Percentiles rank a stretch among this genome's conserved stretches.
These are phyloP conservation scores for Botrytis aclada DNA, from an alignment of 2,329 filamentous ascomycete species.

Conservation along the genomic window DNA sequence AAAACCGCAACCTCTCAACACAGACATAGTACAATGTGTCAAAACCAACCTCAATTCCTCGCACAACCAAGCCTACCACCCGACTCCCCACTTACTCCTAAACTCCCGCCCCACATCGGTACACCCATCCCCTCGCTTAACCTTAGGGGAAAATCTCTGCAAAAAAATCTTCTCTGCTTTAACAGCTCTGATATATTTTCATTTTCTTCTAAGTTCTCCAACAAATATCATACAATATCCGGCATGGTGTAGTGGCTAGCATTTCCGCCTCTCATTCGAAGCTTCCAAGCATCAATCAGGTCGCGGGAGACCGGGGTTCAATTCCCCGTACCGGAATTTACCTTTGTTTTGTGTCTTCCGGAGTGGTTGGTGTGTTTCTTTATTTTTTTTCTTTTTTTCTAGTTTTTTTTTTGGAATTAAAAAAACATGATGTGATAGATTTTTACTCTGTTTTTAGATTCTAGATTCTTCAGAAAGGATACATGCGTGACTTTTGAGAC, in stretches of 20 bases:
- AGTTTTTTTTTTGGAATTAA: not conserved
- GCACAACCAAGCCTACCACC: not conserved
- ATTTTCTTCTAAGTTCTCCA: fast-evolving
- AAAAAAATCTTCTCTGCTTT: not conserved
- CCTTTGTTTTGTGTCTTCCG: not conserved
- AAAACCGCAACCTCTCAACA: not conserved
- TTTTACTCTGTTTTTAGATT: not conserved
- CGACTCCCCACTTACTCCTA: not conserved
- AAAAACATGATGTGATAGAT: not conserved
- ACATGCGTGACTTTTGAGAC: not conserved
- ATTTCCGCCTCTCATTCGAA: not conserved
- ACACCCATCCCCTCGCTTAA: not conserved
- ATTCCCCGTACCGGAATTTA: not conserved
- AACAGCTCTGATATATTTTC: fast-evolving
- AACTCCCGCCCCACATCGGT: not conserved
- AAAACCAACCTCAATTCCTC: not conserved
- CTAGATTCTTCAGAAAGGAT: not conserved
- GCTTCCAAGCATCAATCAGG: not conserved
- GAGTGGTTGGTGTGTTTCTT: too few species aligned
- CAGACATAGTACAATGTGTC: not conserved
- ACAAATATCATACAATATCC: not conserved
- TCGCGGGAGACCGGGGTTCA: constrained; percentile 3
- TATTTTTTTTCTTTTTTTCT: too few species aligned
- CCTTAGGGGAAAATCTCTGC: not conserved
- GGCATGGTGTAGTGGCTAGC: constrained; percentile 8